These are phyloP conservation scores for Malus hybrid DNA, from an alignment of 331 rosid genomes.

Conservation along the genomic window DNA sequence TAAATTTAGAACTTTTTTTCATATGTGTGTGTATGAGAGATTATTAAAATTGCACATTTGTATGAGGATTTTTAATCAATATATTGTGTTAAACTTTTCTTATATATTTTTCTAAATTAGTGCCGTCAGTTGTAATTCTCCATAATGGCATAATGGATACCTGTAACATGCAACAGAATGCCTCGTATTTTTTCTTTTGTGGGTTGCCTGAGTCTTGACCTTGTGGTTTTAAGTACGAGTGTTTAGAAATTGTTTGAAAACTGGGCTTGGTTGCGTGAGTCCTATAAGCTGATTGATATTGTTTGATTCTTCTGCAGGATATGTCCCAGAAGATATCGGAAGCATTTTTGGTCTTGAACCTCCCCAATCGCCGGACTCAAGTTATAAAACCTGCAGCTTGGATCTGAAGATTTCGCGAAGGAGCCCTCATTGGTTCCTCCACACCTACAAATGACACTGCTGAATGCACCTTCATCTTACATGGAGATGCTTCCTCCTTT, in stretches of 20 bases:
- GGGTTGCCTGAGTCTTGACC: not conserved
- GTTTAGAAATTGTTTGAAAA: not conserved
- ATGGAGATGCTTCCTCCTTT: slow-evolving; percentile 59
- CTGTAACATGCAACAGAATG: not conserved
- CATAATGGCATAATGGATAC: not conserved
- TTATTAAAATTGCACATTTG: not conserved
- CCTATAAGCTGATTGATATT: not conserved
- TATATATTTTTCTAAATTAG: not conserved
- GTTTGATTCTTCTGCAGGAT: slow-evolving; percentile 45
- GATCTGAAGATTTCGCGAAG: slow-evolving; percentile 80
- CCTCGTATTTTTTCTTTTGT: not conserved
- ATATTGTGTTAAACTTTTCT: not conserved
- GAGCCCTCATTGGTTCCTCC: slow-evolving; percentile 92
- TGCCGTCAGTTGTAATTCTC: not conserved
- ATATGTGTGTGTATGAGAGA: not conserved
- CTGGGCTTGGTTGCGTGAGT: slow-evolving; percentile 1
- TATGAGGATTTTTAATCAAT: not conserved
- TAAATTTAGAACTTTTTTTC: not conserved
- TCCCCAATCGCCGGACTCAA: slow-evolving; percentile 86
- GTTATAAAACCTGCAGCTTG: slow-evolving; percentile 61
- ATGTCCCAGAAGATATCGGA: slow-evolving; percentile 81
- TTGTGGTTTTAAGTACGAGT: not conserved
- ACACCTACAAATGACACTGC: slow-evolving; percentile 75
- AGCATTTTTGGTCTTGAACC: slow-evolving; percentile 88
- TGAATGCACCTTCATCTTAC: slow-evolving; percentile 63